Evolutionary conservation across 2,329 filamentous ascomycete genomes (phyloP), one percentile per base, ranked within the genome.

Genomic region (Colletotrichum destructivum): DNA sequence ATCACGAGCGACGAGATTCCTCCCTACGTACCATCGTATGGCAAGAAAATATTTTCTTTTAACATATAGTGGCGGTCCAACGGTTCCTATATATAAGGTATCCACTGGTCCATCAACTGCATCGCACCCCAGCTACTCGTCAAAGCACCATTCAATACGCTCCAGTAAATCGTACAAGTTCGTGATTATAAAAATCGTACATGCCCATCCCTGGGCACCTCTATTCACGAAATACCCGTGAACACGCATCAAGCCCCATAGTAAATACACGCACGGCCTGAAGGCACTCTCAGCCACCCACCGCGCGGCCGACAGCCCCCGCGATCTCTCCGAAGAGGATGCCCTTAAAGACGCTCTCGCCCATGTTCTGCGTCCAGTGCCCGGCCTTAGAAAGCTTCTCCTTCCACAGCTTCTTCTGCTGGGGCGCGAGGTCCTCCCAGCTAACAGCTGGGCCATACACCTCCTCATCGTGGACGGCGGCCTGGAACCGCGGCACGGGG

Each of bases 291-390:
- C 26, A 65, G 23, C 70, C 70, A 2, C 54, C 70, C 1, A 89
- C 83, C 57, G 86, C 84, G 40, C 82, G 84, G 6, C 90, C 88
- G 18, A 93, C 89, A 62, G 86, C 83, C 2, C 89, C 92, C 1
- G 88, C 92, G 74, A 94, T 85, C 81, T 94, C 89, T 23, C 91
- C 89, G 82, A 97, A 97, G 73, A 97, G 83, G 42, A 97, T 88
- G 3, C 93, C 93, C 81, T 91, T 90, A 75, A 97, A 88, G 40
- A 96, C 89, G 12, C 86, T 87, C 84, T 96, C 94, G 3, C 93
- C 93, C 85, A 96, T 93, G 47, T 89, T 87, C 78, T 92, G 90
- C n/a, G 89, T 89, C 94, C 94, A 97, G 74, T 94, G 89, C 0
- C 94, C 94, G 0, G 93, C 91, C 66, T 91, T 86, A 66, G 85